Conservation (phyloP, 2,329 filamentous ascomycete species). For the Colletotrichum destructivum region DNA sequence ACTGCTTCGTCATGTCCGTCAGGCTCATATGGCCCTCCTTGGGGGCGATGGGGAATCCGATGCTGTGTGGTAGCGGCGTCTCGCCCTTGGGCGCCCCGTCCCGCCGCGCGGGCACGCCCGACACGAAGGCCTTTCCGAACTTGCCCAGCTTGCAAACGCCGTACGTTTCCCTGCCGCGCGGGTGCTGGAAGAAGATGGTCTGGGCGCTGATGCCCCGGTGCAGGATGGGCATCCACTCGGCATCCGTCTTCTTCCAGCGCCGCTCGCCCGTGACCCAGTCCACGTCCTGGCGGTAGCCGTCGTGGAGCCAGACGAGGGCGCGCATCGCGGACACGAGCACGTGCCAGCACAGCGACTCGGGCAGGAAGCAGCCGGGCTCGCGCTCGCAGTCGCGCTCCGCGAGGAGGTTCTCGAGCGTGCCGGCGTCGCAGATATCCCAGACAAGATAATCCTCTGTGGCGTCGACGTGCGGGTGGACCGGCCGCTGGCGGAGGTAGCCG, state of each 20-base stretch:
- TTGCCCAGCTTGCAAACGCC: slow-evolving; percentile 69
- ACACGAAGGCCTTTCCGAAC: slow-evolving; percentile 58
- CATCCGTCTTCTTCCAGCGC: slow-evolving; percentile 48
- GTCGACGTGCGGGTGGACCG: slow-evolving; percentile 40
- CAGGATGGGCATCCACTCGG: slow-evolving; percentile 67
- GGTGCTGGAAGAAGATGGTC: slow-evolving; percentile 67
- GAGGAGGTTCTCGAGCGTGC: slow-evolving; percentile 62
- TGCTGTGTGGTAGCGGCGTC: slow-evolving; percentile 15
- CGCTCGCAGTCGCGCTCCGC: slow-evolving; percentile 45
- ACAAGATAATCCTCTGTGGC: slow-evolving; percentile 55
- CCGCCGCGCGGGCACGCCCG: slow-evolving; percentile 51
- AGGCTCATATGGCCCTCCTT: slow-evolving; percentile 24
- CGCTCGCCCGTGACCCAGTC: slow-evolving; percentile 27
- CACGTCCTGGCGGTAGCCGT: slow-evolving; percentile 56
- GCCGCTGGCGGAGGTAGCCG: slow-evolving; percentile 52
- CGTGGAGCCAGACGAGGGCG: slow-evolving; percentile 68
- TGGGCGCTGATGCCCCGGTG: slow-evolving; percentile 62
- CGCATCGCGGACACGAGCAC: slow-evolving; percentile 63
- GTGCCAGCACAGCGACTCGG: slow-evolving; percentile 71
- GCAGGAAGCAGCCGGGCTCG: slow-evolving; percentile 55
- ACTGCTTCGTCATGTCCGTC: slow-evolving; percentile 34
- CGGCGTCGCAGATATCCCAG: slow-evolving; percentile 69
- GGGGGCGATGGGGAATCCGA: slow-evolving; percentile 34
- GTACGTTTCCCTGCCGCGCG: slow-evolving; percentile 64
- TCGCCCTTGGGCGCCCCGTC: slow-evolving; percentile 24